These are phyloP conservation scores for Mycena alexandri DNA, from an alignment of 768 basidiomycete species.

Conservation along the genomic window DNA sequence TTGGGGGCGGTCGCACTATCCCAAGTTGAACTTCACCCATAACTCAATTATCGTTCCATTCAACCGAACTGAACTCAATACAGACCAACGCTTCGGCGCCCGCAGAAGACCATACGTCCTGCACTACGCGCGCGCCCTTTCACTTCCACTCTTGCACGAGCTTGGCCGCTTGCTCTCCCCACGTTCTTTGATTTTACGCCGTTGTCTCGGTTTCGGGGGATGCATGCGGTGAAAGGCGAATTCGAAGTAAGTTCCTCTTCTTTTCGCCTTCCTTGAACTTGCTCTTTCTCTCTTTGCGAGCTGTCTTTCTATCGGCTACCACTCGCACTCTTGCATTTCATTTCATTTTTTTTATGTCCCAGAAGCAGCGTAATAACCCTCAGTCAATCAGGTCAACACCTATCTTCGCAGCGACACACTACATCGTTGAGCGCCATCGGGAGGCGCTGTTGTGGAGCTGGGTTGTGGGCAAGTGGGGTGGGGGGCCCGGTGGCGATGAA, in stretches of 20 bases:
- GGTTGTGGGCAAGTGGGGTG: constrained; percentile 49
- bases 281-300: no score
- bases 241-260: constrained; percentile 37
- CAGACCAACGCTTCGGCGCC: constrained; percentile 51
- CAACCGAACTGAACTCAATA: neutral
- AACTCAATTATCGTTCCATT: no score
- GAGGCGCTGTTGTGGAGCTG: constrained; percentile 54
- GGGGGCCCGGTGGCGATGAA: neutral
- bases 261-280: no score
- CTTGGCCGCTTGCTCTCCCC: constrained; percentile 45
- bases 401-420: constrained; percentile 49
- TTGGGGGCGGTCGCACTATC: no score
- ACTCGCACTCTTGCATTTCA: no score
- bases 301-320: no score
- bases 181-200: constrained; percentile 45
- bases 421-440: constrained; percentile 49
- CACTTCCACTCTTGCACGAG: constrained; percentile 50
- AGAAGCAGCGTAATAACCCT: no score
- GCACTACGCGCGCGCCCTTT: constrained; percentile 54
- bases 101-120: constrained; percentile 53
- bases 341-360: no score
- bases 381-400: constrained; percentile 36
- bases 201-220: constrained; percentile 47
- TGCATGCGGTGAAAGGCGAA: constrained; percentile 42
- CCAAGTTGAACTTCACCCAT: no score